Percentiles rank a stretch among this genome's conserved stretches.
Evolutionary conservation across 768 basidiomycete genomes (phyloP).

Genomic region (Cystofilobasidium bisporidii): DNA sequence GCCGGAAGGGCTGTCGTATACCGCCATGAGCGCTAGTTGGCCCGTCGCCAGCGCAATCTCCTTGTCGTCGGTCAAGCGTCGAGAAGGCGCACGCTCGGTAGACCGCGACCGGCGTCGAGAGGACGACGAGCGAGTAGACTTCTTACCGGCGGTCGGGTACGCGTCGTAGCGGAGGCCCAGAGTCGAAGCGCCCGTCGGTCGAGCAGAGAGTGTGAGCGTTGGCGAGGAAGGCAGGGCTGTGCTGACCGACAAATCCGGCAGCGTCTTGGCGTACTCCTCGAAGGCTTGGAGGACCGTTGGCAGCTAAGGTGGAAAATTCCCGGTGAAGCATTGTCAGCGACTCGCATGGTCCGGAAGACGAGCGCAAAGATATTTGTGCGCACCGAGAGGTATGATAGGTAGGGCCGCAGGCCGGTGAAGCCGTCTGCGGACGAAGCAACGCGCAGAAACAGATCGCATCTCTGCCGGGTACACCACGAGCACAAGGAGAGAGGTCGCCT

Average conservation of each 20-base stretch:
- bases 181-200: background rate
- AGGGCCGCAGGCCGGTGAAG: background rate
- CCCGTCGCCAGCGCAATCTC: no score
- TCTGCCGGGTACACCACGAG: no score
- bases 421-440: background rate
- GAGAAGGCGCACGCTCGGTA: no score
- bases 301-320: no score
- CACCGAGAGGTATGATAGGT: background rate
- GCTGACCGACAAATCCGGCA: background rate
- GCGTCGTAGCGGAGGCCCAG: background rate
- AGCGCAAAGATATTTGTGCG: background rate
- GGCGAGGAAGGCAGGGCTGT: background rate
- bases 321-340: no score
- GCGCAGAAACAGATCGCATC: background rate
- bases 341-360: no score
- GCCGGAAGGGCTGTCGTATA: no score
- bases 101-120: no score
- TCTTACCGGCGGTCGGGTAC: background rate
- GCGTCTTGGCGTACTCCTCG: background rate
- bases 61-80: no score
- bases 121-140: no score
- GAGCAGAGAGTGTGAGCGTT: background rate
- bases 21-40: no score
- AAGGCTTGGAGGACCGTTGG: background rate
- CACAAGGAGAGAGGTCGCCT: background rate